Percentiles rank a stretch among this genome's conserved stretches.
Conservation (phyloP, 148 eudicot genomes). For the Heliamphora exappendiculata region DNA sequence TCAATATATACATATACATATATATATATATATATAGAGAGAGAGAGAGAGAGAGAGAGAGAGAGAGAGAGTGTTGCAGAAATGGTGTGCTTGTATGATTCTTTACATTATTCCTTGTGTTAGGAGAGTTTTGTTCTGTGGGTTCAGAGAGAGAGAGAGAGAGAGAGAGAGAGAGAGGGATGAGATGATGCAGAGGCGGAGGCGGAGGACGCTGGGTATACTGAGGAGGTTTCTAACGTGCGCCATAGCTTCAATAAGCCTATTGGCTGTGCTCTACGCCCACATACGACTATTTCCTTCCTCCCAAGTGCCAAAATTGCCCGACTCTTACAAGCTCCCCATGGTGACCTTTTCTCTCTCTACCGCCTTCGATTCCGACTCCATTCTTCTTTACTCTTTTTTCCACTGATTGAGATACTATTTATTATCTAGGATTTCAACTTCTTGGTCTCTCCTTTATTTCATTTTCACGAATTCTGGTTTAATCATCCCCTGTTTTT, state of each 20-base stretch:
- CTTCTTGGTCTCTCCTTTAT: neutral
- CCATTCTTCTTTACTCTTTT: neutral
- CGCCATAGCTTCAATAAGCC: conserved; percentile 52
- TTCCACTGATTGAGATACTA: neutral
- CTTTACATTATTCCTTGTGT: neutral
- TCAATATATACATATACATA: neutral
- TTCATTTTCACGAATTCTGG: neutral
- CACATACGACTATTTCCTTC: conserved; percentile 36
- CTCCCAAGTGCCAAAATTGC: conserved; percentile 40
- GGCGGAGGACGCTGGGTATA: conserved; percentile 39
- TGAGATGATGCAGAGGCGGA: conserved; percentile 46
- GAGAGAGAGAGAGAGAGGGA: neutral
- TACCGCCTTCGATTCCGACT: neutral
- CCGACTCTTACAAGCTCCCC: conserved; percentile 56
- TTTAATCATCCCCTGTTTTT: neutral
- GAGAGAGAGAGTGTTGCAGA: neutral
- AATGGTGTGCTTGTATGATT: neutral
- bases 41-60: neutral
- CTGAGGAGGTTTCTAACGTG: conserved; percentile 50
- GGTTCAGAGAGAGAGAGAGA: neutral
- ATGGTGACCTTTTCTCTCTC: conserved; percentile 29
- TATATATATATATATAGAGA: neutral
- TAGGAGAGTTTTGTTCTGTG: neutral
- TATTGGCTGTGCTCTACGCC: conserved; percentile 52
- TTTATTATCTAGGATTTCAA: neutral